Base-by-base conservation (phyloP, 2,329 filamentous ascomycete genomes). In the Paecilomyces sp. region DNA sequence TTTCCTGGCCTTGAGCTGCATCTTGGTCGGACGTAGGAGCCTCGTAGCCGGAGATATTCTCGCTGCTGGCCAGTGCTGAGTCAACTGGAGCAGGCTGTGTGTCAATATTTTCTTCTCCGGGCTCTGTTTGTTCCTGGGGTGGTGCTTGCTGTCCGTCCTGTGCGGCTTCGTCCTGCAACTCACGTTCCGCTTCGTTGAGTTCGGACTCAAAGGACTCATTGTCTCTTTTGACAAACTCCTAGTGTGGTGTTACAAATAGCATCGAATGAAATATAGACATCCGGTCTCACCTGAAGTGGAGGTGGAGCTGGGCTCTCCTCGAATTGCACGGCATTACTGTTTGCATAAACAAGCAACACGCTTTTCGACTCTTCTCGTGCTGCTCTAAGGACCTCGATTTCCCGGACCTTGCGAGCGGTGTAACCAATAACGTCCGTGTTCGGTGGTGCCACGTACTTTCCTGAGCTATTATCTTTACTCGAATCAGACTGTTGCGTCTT, bases 271-370 rank as follows among this genome's bases (percentile, higher is more conserved):
- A 30, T 24, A 18, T 11, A 12, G 24, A 58, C 33, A 30, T 11
- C 54, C 22, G 22, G 22, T 22, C 67, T 64, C 70, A 78, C 76
- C 66, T 74, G 70, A 57, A 80, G 69, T 55, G 72, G 65, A 24
- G 67, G 58, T 1, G 76, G 76, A 28, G 72, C 63, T 33, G 70
- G 64, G 7, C 67, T 69, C 22, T 67, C 67, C 53, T 67, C 63
- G 55, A 72, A 70, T 25, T 67, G 68, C 59, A 80, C 66, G 22
- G 79, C 78, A 58, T 72, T 72, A 24, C 82, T 79, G 64, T 79
- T 84, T 22, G 84, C 85, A 67, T 87, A 88, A 2, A 88, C 80
- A 9, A 88, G 77, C 0, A 88, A 70, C 2, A 80, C 82, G 8
- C 76, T 79, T 33, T 72, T 76, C 57, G 79, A 77, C 63, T 86